Evolutionary conservation across 306 rosid species (phyloP).

Genomic region (Calophaca sinica): DNA sequence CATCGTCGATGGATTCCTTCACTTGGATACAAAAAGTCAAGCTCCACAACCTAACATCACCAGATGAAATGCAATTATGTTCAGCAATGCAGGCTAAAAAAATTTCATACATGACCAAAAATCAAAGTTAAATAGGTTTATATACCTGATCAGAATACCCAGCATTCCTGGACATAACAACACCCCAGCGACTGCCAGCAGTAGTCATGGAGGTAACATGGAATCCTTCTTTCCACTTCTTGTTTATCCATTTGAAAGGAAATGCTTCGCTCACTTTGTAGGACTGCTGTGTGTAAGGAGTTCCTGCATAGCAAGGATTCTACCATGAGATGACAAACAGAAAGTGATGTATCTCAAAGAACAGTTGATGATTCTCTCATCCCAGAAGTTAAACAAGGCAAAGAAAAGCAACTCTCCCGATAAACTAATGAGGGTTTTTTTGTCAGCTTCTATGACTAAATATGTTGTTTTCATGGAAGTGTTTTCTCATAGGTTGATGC

Average conservation of each 20-base stretch:
- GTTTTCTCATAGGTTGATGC: neutral
- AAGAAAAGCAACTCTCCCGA: neutral
- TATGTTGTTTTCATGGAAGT: constrained; percentile 5
- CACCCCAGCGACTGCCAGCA: constrained; percentile 96
- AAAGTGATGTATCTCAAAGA: constrained; percentile 11
- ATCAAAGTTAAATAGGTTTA: neutral
- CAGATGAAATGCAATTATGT: constrained; percentile 19
- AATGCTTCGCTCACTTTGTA: constrained; percentile 93
- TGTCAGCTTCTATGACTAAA: constrained; percentile 6
- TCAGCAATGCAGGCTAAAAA: neutral
- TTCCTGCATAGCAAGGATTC: constrained; percentile 59
- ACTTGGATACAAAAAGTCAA: constrained; percentile 91
- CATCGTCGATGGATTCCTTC: constrained; percentile 93
- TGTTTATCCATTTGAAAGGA: constrained; percentile 95
- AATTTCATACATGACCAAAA: neutral
- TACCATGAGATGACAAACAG: constrained; percentile 38
- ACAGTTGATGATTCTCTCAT: constrained; percentile 11
- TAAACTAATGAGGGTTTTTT: constrained; percentile 18
- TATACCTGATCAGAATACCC: constrained; percentile 92
- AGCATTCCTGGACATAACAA: constrained; percentile 95
- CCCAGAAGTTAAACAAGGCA: neutral
- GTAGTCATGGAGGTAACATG: constrained; percentile 97
- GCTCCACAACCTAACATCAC: constrained; percentile 83
- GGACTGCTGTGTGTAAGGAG: constrained; percentile 89
- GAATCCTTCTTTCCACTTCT: constrained; percentile 98